Base-by-base conservation (phyloP, 495 filamentous ascomycete species). In the Neurospora tetrasperma region DNA sequence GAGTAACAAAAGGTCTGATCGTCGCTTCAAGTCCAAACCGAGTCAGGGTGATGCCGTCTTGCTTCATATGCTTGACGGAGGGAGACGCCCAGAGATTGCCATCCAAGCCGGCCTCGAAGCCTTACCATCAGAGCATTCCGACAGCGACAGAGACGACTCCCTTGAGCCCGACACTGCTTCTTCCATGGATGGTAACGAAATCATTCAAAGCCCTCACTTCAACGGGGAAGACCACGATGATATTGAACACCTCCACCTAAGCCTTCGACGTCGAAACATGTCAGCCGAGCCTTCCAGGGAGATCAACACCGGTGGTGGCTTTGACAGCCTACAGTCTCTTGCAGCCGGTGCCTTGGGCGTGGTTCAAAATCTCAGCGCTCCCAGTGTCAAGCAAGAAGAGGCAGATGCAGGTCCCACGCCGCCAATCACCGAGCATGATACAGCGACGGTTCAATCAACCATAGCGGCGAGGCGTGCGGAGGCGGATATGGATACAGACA, bases 31-130 rank as follows among this genome's bases (percentile, higher is more conserved):
- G 81, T 73, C 79, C 74, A 78, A 77, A 75, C 78, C 81, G 70
- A 82, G 77, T 73, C 84, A 82, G 74, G 88, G 86, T 76, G 86
- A 90, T 86, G 86, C 81, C 59, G 84, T 88, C 69, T 78, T 90
- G 74, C 81, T 90, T 43, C 77, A 79, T 39, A 81, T 83, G 73
- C 84, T 90, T 70, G 86, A 81, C 77, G 83, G 81, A 72, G 83
- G 86, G 72, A 84, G 84, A 73, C 80, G 79, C 42, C 79, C 77
- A 18, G 82, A 87, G 46, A 82, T 87, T 74, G 83, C 85, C 73
- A 74, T 78, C 69, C 74, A 82, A 74, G 85, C 83, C 20, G 85
- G 83, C 59, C 73, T 74, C 39, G 72, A 82, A 44, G 79, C 80
- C 71, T 75, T 84, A 68, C 77, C 79, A 42, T 82, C 79, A 42